Evolutionary conservation across 2,329 filamentous ascomycete species (phyloP).

Genomic region (Fusarium temperatum): DNA sequence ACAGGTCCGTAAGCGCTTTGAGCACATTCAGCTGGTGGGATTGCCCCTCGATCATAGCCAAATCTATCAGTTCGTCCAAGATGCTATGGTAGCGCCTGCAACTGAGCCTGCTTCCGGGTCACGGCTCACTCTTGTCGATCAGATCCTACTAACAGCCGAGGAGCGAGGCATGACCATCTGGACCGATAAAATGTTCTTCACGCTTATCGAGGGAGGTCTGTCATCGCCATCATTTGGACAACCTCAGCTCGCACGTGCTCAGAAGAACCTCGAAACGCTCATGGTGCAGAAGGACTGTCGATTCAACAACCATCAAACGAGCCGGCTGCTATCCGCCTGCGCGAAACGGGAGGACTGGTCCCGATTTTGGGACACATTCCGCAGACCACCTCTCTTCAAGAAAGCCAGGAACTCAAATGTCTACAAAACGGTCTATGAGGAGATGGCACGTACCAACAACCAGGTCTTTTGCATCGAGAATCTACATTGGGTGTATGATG

Average conservation of each 20-base stretch:
- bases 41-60: conserved; percentile 48
- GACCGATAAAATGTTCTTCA: conserved; percentile 58
- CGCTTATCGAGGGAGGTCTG: conserved; percentile 55
- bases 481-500: conserved; percentile 63
- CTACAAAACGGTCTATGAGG: conserved; percentile 63
- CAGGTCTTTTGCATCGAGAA: conserved; percentile 56
- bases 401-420: conserved; percentile 59
- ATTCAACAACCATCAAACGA: conserved; percentile 52
- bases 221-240: conserved; percentile 43
- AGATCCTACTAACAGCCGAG: conserved; percentile 56
- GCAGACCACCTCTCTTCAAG: conserved; percentile 60
- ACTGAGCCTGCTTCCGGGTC: conserved; percentile 37
- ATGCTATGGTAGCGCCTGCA: conserved; percentile 46
- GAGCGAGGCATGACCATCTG: conserved; percentile 56
- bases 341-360: conserved; percentile 60
- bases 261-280: conserved; percentile 56
- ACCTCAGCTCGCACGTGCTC: conserved; percentile 50
- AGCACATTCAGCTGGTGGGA: conserved; percentile 52
- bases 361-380: conserved; percentile 69
- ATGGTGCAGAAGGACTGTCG: conserved; percentile 50
- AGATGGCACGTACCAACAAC: conserved; percentile 56
- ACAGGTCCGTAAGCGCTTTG: conserved; percentile 43
- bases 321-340: conserved; percentile 57
- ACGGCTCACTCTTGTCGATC: conserved; percentile 52
- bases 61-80: conserved; percentile 50